Evolutionary conservation across 805 yeast genomes (phyloP), one percentile per base, ranked within the genome.

Genomic region (Cyberlindnera sargentensis): DNA sequence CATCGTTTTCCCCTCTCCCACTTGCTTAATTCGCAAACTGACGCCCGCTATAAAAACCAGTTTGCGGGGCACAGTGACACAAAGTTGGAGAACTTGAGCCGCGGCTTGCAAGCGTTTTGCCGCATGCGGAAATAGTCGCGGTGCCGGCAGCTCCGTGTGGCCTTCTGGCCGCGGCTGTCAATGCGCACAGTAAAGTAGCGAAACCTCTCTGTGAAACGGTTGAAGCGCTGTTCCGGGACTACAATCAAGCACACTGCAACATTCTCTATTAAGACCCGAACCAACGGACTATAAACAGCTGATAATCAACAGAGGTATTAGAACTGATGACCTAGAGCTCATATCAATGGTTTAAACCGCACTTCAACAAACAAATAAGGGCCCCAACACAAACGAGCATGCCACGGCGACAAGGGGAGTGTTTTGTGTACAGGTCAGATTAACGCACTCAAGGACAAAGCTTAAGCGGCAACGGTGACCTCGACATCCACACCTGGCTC

Each of bases 401-500:
- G 30, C 30, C 37, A 38, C 30, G 10, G 4, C 9, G 32, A 6
- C 25, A 15, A 30, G 15, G 25, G 27, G 6, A 9, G 27, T 9
- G 23, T 27, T 36, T 29, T 32, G 30, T 32, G 4, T 32, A 32
- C 25, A 38, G 29, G 36, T 38, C 41, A 31, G 6, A 31, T 29
- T 11, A 6, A 23, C n/a, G 15, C 27, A 30, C 3, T 26, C 26
- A 23, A 31, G 8, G 20, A n/a, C 27, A 36, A 43, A 40, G 41
- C 63, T 79, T 80, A 81, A 70, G 85, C 84, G 68, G 93, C 90
- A 68, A 84, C 81, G 71, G 91, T 83, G 65, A 84, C 93, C 76
- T 84, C 93, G 62, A 91, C 93, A 80, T 90, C 95, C 67, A 91
- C 97, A 85, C 97, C 98, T 66, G 98, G 96, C 80, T 89, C 96